Base-by-base conservation (phyloP, 2,329 filamentous ascomycete species). In the Xylariaceae sp. region DNA sequence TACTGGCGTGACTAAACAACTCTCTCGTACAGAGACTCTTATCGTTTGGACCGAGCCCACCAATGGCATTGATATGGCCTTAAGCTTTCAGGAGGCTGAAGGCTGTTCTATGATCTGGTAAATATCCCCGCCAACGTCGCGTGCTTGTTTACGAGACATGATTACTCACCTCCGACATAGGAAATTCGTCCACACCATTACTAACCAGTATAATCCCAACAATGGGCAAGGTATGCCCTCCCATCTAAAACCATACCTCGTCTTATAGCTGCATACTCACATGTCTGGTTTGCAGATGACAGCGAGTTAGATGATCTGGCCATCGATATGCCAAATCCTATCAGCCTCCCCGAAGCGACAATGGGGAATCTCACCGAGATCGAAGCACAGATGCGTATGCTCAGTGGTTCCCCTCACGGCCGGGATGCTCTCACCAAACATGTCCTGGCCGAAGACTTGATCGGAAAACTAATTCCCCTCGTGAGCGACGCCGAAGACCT, bases 41-140 rank as follows among this genome's bases (percentile, higher is more conserved):
- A 97, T 98, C 52, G 91, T 98, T 50, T 98, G 93, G 93, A 96
- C 92, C 32, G 93, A 97, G 64, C 80, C 83, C 4, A 69, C 65
- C 48, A 93, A 84, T 70, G 86, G 86, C 47, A 83, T 91, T 45
- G 93, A 98, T 64, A 97, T 98, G 93, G 93, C 93, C 35, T 78
- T 98, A 53, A 96, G 91, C 65, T 98, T 98, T 62, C 93, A 98
- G 67, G 93, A 98, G 71, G 86, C 91, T 2, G 93, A 97, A 56
- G 93, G 92, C 37, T 98, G 93, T 68, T 82, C 87, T 17, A 76
- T 83, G 52, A 95, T 98, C 66, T 98, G 93, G 93, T 94, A 44
- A 40, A 50, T 49, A n/a, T 8, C 12, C 22, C 17, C 25, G 22
- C 21, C 21, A 21, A n/a, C 11, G 5, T 27, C 14, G n/a, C n/a